phyloP scores from a whole-genome alignment of 164 flowering plant species.

The Dillenia suffruticosa region DNA sequence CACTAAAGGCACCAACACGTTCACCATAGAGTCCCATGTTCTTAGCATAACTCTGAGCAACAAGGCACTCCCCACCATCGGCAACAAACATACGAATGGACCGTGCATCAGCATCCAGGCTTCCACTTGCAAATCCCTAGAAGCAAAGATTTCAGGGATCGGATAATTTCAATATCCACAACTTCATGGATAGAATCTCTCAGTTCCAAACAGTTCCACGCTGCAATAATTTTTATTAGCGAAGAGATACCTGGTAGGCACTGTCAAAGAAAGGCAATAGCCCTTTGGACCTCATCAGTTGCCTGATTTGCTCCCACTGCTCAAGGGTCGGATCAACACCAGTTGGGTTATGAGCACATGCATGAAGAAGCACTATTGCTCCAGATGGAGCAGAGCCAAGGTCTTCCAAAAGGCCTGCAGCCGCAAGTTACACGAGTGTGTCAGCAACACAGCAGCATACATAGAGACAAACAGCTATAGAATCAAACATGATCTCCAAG shows the following conservation, averaged over 20 bases:
- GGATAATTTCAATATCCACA: background rate
- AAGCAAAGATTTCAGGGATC: constrained; percentile 1
- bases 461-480: too few species aligned
- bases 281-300: constrained; percentile 74
- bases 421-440: constrained; percentile 4
- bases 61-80: constrained; percentile 92
- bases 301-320: constrained; percentile 96
- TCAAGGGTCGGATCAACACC: constrained; percentile 95
- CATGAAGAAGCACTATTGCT: constrained; percentile 95
- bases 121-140: constrained; percentile 99
- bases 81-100: constrained; percentile 91
- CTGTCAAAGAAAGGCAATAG: constrained; percentile 97
- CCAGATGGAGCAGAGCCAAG: constrained; percentile 85
- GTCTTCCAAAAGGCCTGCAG: constrained; percentile 83
- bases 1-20: constrained; percentile 98
- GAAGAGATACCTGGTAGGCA: constrained; percentile 79
- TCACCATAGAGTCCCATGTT: constrained; percentile 99
- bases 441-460: background rate
- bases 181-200: background rate
- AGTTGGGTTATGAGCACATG: constrained; percentile 99
- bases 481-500: background rate
- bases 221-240: background rate
- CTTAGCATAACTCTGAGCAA: constrained; percentile 98
- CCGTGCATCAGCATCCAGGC: constrained; percentile 89
- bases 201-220: background rate